A percentile compares a stretch with the other conserved stretches of the same genome.
phyloP scores from a whole-genome alignment of 176 grass and related monocot genomes.

The Echinochloa phyllopogon region DNA sequence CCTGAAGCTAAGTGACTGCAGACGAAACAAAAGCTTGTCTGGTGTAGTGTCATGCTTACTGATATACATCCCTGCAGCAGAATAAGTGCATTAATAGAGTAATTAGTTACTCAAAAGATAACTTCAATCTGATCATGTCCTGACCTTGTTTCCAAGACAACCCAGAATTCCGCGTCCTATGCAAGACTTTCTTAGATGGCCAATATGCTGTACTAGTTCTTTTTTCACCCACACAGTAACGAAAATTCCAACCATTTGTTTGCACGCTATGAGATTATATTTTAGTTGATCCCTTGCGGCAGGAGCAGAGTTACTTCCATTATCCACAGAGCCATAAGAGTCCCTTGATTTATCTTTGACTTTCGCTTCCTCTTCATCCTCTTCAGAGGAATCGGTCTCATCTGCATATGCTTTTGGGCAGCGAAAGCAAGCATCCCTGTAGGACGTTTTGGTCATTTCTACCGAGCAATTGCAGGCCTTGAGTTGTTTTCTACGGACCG shows the following conservation, averaged over 20 bases:
- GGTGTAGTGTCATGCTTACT: constrained; percentile 89
- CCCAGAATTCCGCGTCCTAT: constrained; percentile 83
- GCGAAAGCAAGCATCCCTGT: constrained; percentile 75
- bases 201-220: constrained; percentile 70
- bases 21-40: constrained; percentile 91
- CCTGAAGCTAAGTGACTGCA: constrained; percentile 95
- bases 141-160: constrained; percentile 94
- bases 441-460: constrained; percentile 72
- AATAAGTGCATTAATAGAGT: constrained; percentile 28
- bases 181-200: constrained; percentile 83
- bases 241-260: constrained; percentile 98
- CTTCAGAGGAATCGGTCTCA: constrained; percentile 66
- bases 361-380: constrained; percentile 61
- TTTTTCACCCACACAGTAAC: constrained; percentile 83
- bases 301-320: constrained; percentile 47
- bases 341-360: constrained; percentile 56
- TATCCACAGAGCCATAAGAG: constrained; percentile 45
- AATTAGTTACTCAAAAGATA: constrained; percentile 32
- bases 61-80: constrained; percentile 86
- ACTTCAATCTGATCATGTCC: constrained; percentile 31
- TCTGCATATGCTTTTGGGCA: constrained; percentile 54
- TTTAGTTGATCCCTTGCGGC: constrained; percentile 54
- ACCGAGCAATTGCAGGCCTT: constrained; percentile 79
- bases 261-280: constrained; percentile 88
- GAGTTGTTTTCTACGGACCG: constrained; percentile 58